A percentile compares a stretch with the other conserved stretches of the same genome.
These are phyloP conservation scores for Claviceps monticola DNA, from an alignment of 2,329 filamentous ascomycete genomes.

Conservation along the genomic window DNA sequence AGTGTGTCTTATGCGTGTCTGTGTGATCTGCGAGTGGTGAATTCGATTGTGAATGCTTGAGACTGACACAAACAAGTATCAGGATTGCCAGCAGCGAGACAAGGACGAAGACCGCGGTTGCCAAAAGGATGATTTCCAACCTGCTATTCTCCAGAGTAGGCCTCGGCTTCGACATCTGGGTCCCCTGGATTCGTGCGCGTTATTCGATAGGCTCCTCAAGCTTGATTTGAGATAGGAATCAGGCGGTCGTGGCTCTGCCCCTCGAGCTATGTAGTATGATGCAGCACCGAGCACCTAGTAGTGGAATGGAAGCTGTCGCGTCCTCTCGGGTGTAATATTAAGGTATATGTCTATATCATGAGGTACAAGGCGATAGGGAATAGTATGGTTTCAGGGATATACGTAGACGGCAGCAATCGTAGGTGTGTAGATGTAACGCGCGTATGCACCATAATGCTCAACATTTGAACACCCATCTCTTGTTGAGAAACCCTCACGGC, in stretches of 20 bases:
- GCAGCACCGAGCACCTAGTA: not conserved
- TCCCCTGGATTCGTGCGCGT: not conserved
- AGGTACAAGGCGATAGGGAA: not conserved
- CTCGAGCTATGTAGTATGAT: not conserved
- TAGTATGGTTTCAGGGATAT: not conserved
- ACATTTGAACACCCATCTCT: not conserved
- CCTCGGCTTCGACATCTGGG: constrained; percentile 12
- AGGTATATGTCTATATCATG: not conserved
- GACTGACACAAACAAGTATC: constrained; percentile 15
- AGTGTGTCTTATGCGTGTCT: no score
- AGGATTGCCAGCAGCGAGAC: constrained; percentile 19
- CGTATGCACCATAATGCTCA: not conserved
- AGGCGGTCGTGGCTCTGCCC: not conserved
- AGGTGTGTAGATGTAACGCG: not conserved
- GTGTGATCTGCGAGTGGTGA: not conserved
- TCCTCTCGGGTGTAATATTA: not conserved
- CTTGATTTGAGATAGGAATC: not conserved
- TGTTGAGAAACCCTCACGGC: not conserved
- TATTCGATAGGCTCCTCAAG: not conserved
- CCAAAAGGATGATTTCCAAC: constrained; percentile 21
- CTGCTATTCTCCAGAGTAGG: constrained; percentile 15
- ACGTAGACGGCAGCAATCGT: not conserved
- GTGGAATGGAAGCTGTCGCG: not conserved
- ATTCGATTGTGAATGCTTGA: constrained; percentile 7
- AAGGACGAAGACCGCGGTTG: constrained; percentile 18